Percentiles rank a stretch among this genome's conserved stretches.
Conservation (phyloP, 1,139 yeast genomes). For the Suhomyces wounanorum region DNA sequence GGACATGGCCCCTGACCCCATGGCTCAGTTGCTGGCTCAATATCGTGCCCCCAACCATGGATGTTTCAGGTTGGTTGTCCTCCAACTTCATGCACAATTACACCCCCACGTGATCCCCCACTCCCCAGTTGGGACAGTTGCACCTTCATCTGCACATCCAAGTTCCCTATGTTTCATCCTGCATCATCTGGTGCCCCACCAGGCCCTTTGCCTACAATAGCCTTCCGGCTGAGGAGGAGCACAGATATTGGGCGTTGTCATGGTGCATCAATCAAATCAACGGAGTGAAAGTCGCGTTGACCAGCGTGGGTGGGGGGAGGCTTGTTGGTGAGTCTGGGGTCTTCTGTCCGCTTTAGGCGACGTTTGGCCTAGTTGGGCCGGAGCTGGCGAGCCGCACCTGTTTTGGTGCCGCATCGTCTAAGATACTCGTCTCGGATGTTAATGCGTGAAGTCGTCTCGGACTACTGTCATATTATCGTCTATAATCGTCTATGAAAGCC, state of each 20-base stretch:
- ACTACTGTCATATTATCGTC: background rate
- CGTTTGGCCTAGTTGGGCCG: background rate
- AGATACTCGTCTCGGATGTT: background rate
- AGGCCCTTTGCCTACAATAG: background rate
- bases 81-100: background rate
- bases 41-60: background rate
- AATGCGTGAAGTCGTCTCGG: background rate
- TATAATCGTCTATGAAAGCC: background rate
- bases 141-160: background rate
- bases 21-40: background rate
- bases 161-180: background rate
- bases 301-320: background rate
- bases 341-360: background rate
- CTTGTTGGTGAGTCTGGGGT: background rate
- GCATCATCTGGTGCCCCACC: background rate
- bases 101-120: background rate
- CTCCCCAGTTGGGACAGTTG: background rate
- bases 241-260: background rate
- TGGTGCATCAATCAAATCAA: too few species aligned
- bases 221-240: background rate
- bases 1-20: background rate
- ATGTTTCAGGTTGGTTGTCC: background rate
- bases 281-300: too few species aligned
- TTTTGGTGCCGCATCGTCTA: background rate
- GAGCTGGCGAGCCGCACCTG: background rate